These are phyloP conservation scores for Ascochyta pisi DNA, from an alignment of 2,329 filamentous ascomycete species.

Conservation along the genomic window DNA sequence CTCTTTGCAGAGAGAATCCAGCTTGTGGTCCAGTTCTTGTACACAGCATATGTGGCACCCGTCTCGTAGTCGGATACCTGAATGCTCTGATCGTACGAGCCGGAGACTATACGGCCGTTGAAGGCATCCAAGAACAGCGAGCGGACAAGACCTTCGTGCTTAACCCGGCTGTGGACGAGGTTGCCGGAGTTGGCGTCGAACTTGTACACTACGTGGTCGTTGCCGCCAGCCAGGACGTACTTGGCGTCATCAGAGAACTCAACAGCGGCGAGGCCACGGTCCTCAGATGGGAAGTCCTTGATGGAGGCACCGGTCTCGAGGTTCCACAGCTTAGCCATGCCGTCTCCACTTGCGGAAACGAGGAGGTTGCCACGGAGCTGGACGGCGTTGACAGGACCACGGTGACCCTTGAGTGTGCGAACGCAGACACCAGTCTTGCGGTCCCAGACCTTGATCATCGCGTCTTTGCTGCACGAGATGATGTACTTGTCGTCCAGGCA, in stretches of 20 bases:
- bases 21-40: constrained; percentile 93
- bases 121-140: constrained; percentile 89
- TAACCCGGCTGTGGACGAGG: constrained; percentile 78
- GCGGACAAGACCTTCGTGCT: constrained; percentile 85
- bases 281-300: constrained; percentile 88
- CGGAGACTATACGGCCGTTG: constrained; percentile 85
- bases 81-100: constrained; percentile 93
- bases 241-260: constrained; percentile 96
- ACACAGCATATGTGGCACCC: constrained; percentile 78
- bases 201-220: constrained; percentile 93
- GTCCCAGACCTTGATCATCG: constrained; percentile 93
- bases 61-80: constrained; percentile 90
- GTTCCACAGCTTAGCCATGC: constrained; percentile 94
- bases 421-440: constrained; percentile 77
- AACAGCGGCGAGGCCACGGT: constrained; percentile 91
- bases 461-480: constrained; percentile 96
- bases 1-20: constrained; percentile 98
- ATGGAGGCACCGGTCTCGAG: constrained; percentile 86
- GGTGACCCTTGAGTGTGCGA: constrained; percentile 82
- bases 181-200: constrained; percentile 93
- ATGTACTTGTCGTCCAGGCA: constrained; percentile 93
- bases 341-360: constrained; percentile 93
- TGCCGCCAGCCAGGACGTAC: constrained; percentile 91
- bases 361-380: constrained; percentile 92
- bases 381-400: constrained; percentile 93